These are phyloP conservation scores for Kitagawia praeruptora DNA, from an alignment of 129 eudicot genomes.

Conservation along the genomic window DNA sequence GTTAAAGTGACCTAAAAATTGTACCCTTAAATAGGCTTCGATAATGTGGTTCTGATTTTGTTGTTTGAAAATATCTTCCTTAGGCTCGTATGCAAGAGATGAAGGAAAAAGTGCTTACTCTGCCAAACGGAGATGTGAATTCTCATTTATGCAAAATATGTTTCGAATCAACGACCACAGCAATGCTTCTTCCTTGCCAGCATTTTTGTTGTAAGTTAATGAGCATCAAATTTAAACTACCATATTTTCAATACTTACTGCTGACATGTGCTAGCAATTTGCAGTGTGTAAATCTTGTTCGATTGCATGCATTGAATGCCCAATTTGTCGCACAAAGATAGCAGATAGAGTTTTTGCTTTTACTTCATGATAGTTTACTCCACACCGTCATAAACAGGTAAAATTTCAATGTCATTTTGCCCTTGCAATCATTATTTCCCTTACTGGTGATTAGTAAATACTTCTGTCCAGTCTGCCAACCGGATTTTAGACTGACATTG, in stretches of 20 bases:
- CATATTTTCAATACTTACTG: not conserved
- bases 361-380: constrained; percentile 43
- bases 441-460: not conserved
- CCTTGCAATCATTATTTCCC: not conserved
- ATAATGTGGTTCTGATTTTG: not conserved
- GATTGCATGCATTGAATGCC: constrained; percentile 91
- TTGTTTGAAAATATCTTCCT: constrained; percentile 10
- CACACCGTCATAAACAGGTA: constrained; percentile 42
- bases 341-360: constrained; percentile 88
- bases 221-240: not conserved
- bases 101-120: constrained; percentile 74
- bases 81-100: constrained; percentile 98
- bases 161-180: constrained; percentile 70
- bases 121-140: constrained; percentile 57
- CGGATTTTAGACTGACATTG: not conserved
- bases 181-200: constrained; percentile 97
- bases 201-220: constrained; percentile 70
- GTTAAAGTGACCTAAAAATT: too few relatives aligned
- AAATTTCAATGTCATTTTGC: not conserved
- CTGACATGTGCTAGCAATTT: constrained; percentile 1
- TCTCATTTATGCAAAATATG: constrained; percentile 94
- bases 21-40: not conserved
- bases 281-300: constrained; percentile 99
- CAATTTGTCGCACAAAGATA: constrained; percentile 84
- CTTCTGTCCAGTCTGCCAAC: not conserved